Percentiles rank a stretch among this genome's conserved stretches.
Conservation (phyloP, 1,139 yeast genomes). For the Hansenula lynferdii region DNA sequence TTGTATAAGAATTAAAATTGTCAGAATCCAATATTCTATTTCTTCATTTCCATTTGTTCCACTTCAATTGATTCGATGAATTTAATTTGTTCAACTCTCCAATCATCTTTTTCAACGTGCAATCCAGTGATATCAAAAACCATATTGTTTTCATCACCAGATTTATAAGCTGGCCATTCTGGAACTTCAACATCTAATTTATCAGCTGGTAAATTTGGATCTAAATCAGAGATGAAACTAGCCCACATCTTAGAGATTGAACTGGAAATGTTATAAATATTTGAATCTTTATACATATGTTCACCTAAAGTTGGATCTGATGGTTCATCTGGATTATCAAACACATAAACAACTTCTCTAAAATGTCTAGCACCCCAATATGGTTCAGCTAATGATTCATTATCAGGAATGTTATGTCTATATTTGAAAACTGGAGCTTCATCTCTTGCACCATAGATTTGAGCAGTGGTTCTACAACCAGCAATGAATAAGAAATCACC, state of each 20-base stretch:
- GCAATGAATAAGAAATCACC: constrained; percentile 16
- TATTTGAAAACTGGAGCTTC: constrained; percentile 14
- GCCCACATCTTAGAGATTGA: constrained; percentile 10
- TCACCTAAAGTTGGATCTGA: constrained; percentile 9
- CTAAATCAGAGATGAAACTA: constrained; percentile 11
- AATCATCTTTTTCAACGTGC: constrained; percentile 9
- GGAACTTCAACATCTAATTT: not conserved
- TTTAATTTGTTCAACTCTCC: constrained; percentile 7
- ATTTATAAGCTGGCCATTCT: constrained; percentile 6
- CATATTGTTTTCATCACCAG: constrained; percentile 5
- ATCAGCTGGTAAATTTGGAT: constrained; percentile 8
- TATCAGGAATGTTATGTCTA: constrained; percentile 18
- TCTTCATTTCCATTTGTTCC: not conserved
- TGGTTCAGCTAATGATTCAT: constrained; percentile 3
- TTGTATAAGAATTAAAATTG: no score
- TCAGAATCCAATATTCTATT: no score
- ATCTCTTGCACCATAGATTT: constrained; percentile 1
- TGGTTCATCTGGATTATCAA: constrained; percentile 14
- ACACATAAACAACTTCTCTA: constrained; percentile 20
- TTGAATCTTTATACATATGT: constrained; percentile 9
- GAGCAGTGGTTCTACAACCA: constrained; percentile 11
- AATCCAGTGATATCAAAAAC: constrained; percentile 9
- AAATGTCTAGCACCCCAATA: constrained; percentile 17
- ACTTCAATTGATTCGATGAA: constrained; percentile 3
- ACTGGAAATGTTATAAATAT: constrained; percentile 6